Evolutionary conservation across 2,329 filamentous ascomycete species (phyloP), one percentile per base, ranked within the genome.

Genomic region (Aspergillus latus): DNA sequence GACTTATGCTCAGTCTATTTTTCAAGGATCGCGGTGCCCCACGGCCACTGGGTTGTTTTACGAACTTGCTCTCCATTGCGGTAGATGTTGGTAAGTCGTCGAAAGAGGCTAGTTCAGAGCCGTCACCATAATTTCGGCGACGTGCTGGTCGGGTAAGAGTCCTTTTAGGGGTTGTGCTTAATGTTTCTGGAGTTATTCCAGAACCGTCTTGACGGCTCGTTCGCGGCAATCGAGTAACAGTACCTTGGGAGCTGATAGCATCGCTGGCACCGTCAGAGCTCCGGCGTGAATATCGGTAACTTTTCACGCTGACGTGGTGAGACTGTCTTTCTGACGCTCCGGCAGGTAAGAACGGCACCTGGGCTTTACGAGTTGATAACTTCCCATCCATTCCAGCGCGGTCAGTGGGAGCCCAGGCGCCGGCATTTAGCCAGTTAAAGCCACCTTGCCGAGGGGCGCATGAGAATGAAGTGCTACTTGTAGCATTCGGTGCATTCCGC

Each of bases 31-130:
- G 91, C 28, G 88, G 84, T 44, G 82, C 84, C 16, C 88, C 86
- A 52, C 84, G 82, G 46, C 83, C 85, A 39, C 88, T 79, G 2
- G 94, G 92, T 65, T 89, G 86, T 72, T 92, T 95, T 59, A 92
- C 80, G 68, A 85, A 99, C 65, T 85, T 89, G 60, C 86, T 91
- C 74, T 99, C 94, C 11, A 85, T 83, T 58, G 88, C 85, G 10
- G 83, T 85, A 13, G 92, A 97, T 0, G 92, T 97, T 1, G 93
- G 93, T 54, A 99, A 78, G 73, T 99, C 94, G 70, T 99, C 94
- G 70, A 99, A 97, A 2, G 84, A 86, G 64, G 97, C 93, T 34
- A 99, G 81, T 73, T 99, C 94, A 58, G 88, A 89, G 13, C 94
- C 94, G 72, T 97, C 91, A 10, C 94, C 94, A 75, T 95, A 99